Base-by-base conservation (phyloP, 176 grass and related monocot species). In the Pontederia crassipes region DNA sequence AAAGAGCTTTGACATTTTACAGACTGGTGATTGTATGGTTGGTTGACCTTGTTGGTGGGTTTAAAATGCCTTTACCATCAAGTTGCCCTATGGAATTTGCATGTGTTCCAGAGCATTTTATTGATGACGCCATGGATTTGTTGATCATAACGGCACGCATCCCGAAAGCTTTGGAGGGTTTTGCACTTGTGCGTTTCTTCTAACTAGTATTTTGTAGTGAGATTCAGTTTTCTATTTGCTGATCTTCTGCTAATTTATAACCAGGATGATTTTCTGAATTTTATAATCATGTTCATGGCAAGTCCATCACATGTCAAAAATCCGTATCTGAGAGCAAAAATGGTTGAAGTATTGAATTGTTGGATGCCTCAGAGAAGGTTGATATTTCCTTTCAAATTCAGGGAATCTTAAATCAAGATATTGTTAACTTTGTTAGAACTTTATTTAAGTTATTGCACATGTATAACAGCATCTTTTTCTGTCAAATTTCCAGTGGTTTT, bases 271-370 rank as follows among this genome's bases (percentile, higher is more conserved):
- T 98, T 98, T 62, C 76, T 98, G 71, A 98, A 83, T 75, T 98
- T 98, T 61, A 88, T 92, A 29, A 98, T 98, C 13, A 97, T 98
- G 87, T 98, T 98, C 72, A 98, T 98, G 87, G 81, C 87, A 20
- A 88, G 87, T 40, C 76, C 86, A 32, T 72, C 81, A 65, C 92
- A 98, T 77, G 80, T 98, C 28, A 98, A 98, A 78, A 98, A 98
- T 64, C 93, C 93, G 71, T 88, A 98, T 79, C 60, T 98, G 64
- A 88, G 77, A 79, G 87, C 93, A 61, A 98, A 98, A 71, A 97
- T 98, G 93, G 93, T 98, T 80, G 87, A 98, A 76, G 93, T 98
- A 80, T 74, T 98, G 81, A 92, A 92, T 78, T 81, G 79, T 64
- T 98, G 93, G 93, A 88, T 72, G 53, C 87, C 87, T n/a, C 75